A percentile compares a stretch with the other conserved stretches of the same genome.
These are phyloP conservation scores for Cordia subcordata DNA, from an alignment of 257 asterid genomes.

Conservation along the genomic window DNA sequence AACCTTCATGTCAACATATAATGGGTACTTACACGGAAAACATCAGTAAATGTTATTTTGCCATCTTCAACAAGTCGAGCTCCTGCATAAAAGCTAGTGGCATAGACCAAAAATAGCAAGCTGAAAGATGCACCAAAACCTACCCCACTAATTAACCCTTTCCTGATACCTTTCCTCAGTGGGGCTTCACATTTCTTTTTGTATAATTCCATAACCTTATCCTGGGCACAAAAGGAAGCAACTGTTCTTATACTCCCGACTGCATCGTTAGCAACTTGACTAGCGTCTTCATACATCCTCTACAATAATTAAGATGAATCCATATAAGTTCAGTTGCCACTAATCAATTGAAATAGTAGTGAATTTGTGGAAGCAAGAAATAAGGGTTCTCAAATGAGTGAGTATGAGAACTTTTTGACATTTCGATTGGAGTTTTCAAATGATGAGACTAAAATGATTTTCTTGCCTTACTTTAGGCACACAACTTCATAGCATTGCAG, in stretches of 20 bases:
- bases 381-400: no score
- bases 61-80: slow-evolving; percentile 73
- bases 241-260: slow-evolving; percentile 83
- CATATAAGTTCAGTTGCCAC: neutral
- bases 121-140: slow-evolving; percentile 68
- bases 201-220: slow-evolving; percentile 68
- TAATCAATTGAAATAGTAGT: neutral
- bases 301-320: slow-evolving; percentile 20
- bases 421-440: no score
- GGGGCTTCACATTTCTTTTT: slow-evolving; percentile 75
- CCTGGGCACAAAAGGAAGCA: slow-evolving; percentile 91
- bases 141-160: slow-evolving; percentile 67
- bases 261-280: slow-evolving; percentile 86
- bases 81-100: slow-evolving; percentile 86
- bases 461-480: neutral
- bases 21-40: slow-evolving; percentile 61
- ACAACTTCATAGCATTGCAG: neutral
- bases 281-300: slow-evolving; percentile 84
- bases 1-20: neutral
- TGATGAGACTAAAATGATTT: no score
- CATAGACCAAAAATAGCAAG: slow-evolving; percentile 60
- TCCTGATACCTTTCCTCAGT: slow-evolving; percentile 52
- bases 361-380: neutral
- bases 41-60: slow-evolving; percentile 59
- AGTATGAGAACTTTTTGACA: no score